These are phyloP conservation scores for Aurifilum marmelostoma DNA, from an alignment of 2,329 filamentous ascomycete genomes.

Conservation along the genomic window DNA sequence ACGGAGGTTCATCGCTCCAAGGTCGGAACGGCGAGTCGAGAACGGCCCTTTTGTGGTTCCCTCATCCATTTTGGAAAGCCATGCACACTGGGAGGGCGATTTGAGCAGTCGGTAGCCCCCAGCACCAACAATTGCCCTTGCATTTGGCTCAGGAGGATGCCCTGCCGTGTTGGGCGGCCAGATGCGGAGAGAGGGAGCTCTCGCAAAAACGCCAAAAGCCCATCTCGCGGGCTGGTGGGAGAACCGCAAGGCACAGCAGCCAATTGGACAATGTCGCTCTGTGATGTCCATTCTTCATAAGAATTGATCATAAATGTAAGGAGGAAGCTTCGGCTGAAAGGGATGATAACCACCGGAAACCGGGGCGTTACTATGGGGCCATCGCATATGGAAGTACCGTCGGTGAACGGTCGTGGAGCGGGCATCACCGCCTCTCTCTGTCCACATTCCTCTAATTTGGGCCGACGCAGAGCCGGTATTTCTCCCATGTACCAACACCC, in stretches of 20 bases:
- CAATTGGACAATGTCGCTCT: background rate
- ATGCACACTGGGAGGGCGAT: background rate
- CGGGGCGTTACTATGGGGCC: background rate
- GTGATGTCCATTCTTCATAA: too few species aligned
- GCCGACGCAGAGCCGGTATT: background rate
- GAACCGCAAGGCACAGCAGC: too few species aligned
- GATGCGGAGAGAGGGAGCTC: too few species aligned
- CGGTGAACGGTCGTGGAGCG: slow-evolving; percentile 19
- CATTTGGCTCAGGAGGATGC: background rate
- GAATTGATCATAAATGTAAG: too few species aligned
- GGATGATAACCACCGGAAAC: slow-evolving; percentile 5
- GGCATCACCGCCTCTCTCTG: slow-evolving; percentile 14
- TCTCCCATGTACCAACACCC: too few species aligned
- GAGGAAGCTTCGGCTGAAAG: slow-evolving; percentile 15
- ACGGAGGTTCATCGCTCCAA: slow-evolving; percentile 11
- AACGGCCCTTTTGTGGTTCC: slow-evolving; percentile 25
- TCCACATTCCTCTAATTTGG: slow-evolving; percentile 1
- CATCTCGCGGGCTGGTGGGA: too few species aligned
- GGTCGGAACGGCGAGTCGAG: slow-evolving; percentile 20
- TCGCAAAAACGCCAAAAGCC: too few species aligned
- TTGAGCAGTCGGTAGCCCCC: slow-evolving; percentile 4
- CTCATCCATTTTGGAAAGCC: background rate
- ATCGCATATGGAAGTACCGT: slow-evolving; percentile 20
- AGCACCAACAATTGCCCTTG: too few species aligned
- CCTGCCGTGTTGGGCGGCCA: too few species aligned